Base-by-base conservation (phyloP, 2,329 filamentous ascomycete species). In the Cercospora sp. region DNA sequence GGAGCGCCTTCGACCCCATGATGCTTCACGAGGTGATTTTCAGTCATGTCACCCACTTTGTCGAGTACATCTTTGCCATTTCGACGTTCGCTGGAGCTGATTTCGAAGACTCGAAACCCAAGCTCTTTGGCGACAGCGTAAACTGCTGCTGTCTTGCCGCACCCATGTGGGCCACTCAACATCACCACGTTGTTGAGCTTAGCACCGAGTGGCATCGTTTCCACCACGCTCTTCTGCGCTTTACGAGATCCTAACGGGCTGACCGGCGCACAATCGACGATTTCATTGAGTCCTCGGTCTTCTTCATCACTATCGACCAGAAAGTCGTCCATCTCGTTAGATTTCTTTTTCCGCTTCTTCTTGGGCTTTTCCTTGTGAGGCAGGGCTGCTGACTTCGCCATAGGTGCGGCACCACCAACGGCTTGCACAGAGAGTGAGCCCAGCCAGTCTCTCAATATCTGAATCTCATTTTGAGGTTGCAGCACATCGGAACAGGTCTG, bases 21-120 rank as follows among this genome's bases (percentile, higher is more conserved):
- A 53, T 84, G 84, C 71, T 89, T 88, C 20, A 99, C 94, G 1
- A 97, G 85, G 79, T 99, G 95, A 74, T 99, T 98, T 69, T 90
- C 90, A 3, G 93, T 95, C 94, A 99, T 98, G 79, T 99, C 93
- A 48, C 95, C 96, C 55, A 99, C 92, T 73, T 88, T 92, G 75
- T 99, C 95, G 36, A 97, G 78, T 59, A 99, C 89, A 75, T 99
- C 95, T 78, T 90, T 95, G 33, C 94, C 94, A 75, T 88, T 97
- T 69, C 95, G 86, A 61, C 94, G 89, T 72, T 88, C 92, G 68
- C 92, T 88, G 0, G 94, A 83, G 75, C 97, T 96, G 76, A 99
- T 93, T 79, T 99, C 95, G 73, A 99, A 99, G 1, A 99, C 87
- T 75, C 97, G 94, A 75, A 96, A 98, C 1, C 88, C 93, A 16